A percentile compares a stretch with the other conserved stretches of the same genome.
These are phyloP conservation scores for Acer saccharum DNA, from an alignment of 345 rosid species.

Conservation along the genomic window DNA sequence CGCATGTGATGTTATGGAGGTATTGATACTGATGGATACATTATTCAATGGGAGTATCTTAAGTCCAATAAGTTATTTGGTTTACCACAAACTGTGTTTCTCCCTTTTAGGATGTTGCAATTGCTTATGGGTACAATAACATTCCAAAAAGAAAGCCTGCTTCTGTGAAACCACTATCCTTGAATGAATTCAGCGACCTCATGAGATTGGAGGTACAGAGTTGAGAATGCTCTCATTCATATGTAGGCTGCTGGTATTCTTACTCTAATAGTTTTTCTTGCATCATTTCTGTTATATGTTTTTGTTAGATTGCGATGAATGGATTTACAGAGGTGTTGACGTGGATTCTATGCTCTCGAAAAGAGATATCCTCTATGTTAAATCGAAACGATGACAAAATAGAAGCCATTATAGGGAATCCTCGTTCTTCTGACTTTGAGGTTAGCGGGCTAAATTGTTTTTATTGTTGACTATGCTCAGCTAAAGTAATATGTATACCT, in stretches of 20 bases:
- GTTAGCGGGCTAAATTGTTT: slow-evolving; percentile 38
- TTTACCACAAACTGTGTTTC: slow-evolving; percentile 7
- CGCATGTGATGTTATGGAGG: slow-evolving; percentile 96
- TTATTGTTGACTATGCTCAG: not conserved
- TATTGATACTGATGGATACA: slow-evolving; percentile 24
- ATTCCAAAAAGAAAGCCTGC: slow-evolving; percentile 68
- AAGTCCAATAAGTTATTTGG: not conserved
- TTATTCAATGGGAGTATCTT: not conserved
- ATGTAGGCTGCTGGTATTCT: not conserved
- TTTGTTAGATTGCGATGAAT: slow-evolving; percentile 68
- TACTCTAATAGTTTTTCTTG: slow-evolving; percentile 6
- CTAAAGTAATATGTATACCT: not conserved
- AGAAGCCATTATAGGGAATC: slow-evolving; percentile 73
- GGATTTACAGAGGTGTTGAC: slow-evolving; percentile 82
- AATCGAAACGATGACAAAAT: slow-evolving; percentile 63
- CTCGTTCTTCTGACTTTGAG: slow-evolving; percentile 95
- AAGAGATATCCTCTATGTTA: slow-evolving; percentile 71
- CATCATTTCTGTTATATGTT: not conserved
- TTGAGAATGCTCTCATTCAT: not conserved
- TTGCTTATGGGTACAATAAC: slow-evolving; percentile 89
- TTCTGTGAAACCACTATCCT: slow-evolving; percentile 64
- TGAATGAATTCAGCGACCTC: slow-evolving; percentile 81
- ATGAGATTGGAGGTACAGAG: slow-evolving; percentile 70
- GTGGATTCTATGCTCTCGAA: slow-evolving; percentile 73
- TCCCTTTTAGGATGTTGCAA: slow-evolving; percentile 81